A percentile compares a stretch with the other conserved stretches of the same genome.
phyloP scores from a whole-genome alignment of 139 green algal genomes.

The Limnomonas spitsbergensis region DNA sequence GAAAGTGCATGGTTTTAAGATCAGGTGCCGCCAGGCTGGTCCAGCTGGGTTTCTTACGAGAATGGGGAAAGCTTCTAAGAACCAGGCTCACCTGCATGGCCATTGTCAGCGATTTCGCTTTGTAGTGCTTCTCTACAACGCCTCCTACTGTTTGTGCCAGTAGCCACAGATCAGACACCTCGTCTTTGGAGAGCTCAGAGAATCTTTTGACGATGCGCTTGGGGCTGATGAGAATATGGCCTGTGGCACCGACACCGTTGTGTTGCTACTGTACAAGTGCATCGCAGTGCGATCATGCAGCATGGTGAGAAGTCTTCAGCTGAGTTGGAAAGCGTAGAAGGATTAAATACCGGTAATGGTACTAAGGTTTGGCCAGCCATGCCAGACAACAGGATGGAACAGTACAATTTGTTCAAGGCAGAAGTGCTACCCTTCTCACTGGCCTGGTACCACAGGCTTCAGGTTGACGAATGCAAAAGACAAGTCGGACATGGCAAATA shows the following conservation, averaged over 20 bases:
- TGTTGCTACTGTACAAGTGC: background rate
- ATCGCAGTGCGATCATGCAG: background rate
- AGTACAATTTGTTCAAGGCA: background rate
- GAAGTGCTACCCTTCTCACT: too few species aligned
- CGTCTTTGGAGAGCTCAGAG: slow-evolving; percentile 66
- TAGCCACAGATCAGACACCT: slow-evolving; percentile 87
- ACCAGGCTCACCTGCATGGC: slow-evolving; percentile 66
- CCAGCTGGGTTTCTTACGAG: too few species aligned
- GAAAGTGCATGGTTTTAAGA: too few species aligned
- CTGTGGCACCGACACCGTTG: slow-evolving; percentile 30
- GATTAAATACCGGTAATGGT: background rate
- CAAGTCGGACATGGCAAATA: slow-evolving; percentile 70
- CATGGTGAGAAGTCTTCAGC: background rate
- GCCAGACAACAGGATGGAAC: too few species aligned
- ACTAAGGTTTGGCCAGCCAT: background rate
- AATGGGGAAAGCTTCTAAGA: too few species aligned
- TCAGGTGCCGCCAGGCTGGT: too few species aligned
- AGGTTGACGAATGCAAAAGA: slow-evolving; percentile 94
- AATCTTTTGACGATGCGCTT: slow-evolving; percentile 74
- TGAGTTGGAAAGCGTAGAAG: background rate
- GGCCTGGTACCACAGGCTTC: slow-evolving; percentile 89
- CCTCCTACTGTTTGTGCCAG: slow-evolving; percentile 22
- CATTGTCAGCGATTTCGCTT: slow-evolving; percentile 70
- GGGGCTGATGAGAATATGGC: slow-evolving; percentile 90
- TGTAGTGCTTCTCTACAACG: slow-evolving; percentile 58